phyloP scores from a whole-genome alignment of 106 monocot genomes.

The Acanthochlamys bracteata region DNA sequence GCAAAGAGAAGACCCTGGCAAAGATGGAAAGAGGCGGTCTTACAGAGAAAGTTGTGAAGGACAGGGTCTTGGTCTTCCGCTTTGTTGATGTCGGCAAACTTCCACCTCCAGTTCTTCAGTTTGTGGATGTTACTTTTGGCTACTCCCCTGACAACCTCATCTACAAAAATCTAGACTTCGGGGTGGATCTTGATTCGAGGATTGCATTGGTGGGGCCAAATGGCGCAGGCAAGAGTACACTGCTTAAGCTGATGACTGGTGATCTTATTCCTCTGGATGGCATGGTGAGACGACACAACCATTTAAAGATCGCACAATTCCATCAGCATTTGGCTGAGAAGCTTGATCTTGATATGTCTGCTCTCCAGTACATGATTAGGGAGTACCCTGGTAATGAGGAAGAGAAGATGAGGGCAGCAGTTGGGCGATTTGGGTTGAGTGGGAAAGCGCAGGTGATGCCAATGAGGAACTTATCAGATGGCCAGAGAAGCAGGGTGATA shows the following conservation, averaged over 20 bases:
- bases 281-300: constrained; percentile 95
- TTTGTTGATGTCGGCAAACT: constrained; percentile 94
- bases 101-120: constrained; percentile 89
- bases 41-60: constrained; percentile 72
- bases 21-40: constrained; percentile 99
- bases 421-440: constrained; percentile 79
- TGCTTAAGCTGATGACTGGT: constrained; percentile 96
- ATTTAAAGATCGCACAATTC: constrained; percentile 86
- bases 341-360: constrained; percentile 82
- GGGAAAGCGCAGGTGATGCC: constrained; percentile 87
- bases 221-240: constrained; percentile 98
- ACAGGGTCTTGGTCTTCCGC: constrained; percentile 71
- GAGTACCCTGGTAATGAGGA: constrained; percentile 91
- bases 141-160: constrained; percentile 84
- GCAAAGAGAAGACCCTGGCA: constrained; percentile 96
- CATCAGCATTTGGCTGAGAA: constrained; percentile 95
- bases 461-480: constrained; percentile 79
- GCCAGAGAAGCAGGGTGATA: constrained; percentile 74
- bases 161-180: constrained; percentile 84
- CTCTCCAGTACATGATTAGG: constrained; percentile 77
- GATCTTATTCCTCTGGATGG: constrained; percentile 79
- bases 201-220: constrained; percentile 94
- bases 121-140: constrained; percentile 88
- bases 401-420: constrained; percentile 77
- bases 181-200: constrained; percentile 92